These are phyloP conservation scores for Stellera chamaejasme DNA, from an alignment of 345 rosid species.

Conservation along the genomic window DNA sequence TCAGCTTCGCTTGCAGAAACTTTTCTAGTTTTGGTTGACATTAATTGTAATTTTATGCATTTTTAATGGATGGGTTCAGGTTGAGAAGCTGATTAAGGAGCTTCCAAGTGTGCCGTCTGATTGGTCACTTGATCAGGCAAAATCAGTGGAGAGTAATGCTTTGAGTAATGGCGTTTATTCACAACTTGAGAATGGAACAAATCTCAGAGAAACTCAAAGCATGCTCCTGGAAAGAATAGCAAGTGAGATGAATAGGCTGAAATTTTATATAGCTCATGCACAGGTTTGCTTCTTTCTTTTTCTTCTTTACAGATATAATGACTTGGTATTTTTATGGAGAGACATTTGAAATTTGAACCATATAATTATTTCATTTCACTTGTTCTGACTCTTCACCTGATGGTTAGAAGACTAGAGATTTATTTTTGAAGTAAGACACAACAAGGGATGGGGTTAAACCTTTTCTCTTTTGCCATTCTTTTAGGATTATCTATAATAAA, in stretches of 20 bases:
- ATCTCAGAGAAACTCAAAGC: slow-evolving; percentile 88
- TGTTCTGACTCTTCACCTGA: too few species aligned
- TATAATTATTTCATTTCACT: too few species aligned
- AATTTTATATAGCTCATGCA: slow-evolving; percentile 84
- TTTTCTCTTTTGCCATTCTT: too few species aligned
- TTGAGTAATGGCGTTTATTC: slow-evolving; percentile 30
- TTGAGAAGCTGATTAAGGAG: slow-evolving; percentile 94
- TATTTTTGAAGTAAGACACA: too few species aligned
- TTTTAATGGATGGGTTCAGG: slow-evolving; percentile 33
- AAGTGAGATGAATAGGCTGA: slow-evolving; percentile 94
- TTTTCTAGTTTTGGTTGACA: not conserved
- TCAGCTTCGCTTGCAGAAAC: not conserved
- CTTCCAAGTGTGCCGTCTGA: slow-evolving; percentile 75
- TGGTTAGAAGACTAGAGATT: too few species aligned
- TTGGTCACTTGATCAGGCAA: slow-evolving; percentile 67
- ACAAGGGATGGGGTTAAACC: too few species aligned
- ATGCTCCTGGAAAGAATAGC: slow-evolving; percentile 98
- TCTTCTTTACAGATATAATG: not conserved
- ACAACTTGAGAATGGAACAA: slow-evolving; percentile 62
- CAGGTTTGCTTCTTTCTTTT: slow-evolving; percentile 55
- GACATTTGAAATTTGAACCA: too few species aligned
- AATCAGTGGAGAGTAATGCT: slow-evolving; percentile 31
- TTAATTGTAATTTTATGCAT: slow-evolving; percentile 5
- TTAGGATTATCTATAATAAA: too few species aligned
- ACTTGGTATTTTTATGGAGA: too few species aligned